These are phyloP conservation scores for Daldinia eschscholtzii DNA, from an alignment of 2,329 filamentous ascomycete species.

Conservation along the genomic window DNA sequence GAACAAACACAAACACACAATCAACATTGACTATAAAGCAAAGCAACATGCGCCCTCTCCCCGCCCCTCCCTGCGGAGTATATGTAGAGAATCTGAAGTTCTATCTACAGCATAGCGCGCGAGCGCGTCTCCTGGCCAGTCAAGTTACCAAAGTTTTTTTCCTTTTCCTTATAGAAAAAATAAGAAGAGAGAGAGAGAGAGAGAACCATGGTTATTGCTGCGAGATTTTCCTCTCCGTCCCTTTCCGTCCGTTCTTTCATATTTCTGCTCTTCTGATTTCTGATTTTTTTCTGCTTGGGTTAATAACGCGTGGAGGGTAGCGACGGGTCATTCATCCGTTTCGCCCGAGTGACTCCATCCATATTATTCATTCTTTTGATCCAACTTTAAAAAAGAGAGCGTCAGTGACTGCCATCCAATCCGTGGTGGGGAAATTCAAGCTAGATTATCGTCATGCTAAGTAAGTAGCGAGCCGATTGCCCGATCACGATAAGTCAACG, in stretches of 20 bases:
- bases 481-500: constrained; percentile 7
- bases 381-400: neutral
- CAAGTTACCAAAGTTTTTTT: constrained; percentile 8
- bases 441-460: neutral
- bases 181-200: neutral
- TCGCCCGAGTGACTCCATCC: neutral
- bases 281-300: neutral
- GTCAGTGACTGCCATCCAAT: constrained; percentile 1
- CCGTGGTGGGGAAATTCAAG: constrained; percentile 6
- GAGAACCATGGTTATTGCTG: constrained; percentile 3
- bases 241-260: neutral
- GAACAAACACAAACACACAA: constrained; percentile 2
- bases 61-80: neutral
- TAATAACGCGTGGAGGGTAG: neutral
- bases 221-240: neutral
- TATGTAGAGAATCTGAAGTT: constrained; percentile 10
- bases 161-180: constrained; percentile 8
- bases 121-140: neutral
- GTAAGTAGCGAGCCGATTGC: constrained; percentile 5
- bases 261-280: neutral
- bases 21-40: constrained; percentile 6
- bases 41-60: neutral
- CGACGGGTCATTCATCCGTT: neutral
- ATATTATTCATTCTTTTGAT: constrained; percentile 1
- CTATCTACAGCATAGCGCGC: constrained; percentile 7